A percentile compares a stretch with the other conserved stretches of the same genome.
Evolutionary conservation across 768 basidiomycete genomes (phyloP).

Genomic region (Termitomyces sp.): DNA sequence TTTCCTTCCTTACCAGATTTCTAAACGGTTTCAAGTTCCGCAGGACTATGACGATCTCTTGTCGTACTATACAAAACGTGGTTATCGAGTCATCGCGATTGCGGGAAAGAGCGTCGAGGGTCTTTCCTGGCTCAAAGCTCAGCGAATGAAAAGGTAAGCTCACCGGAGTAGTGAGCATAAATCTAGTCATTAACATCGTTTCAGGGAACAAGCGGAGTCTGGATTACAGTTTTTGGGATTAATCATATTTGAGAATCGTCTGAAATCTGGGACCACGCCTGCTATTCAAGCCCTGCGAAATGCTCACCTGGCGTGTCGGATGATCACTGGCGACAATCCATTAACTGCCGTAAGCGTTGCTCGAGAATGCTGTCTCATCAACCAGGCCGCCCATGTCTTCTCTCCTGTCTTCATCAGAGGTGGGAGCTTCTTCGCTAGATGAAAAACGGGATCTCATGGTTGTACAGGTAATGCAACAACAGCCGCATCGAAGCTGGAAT

Average conservation of each 20-base stretch:
- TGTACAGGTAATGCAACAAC: constrained; percentile 48
- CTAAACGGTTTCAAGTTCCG: constrained; percentile 58
- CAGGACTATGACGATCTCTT: constrained; percentile 94
- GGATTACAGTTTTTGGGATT: constrained; percentile 88
- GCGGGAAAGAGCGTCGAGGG: constrained; percentile 95
- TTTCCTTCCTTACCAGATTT: not conserved
- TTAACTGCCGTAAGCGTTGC: constrained; percentile 97
- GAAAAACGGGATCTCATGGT: not conserved
- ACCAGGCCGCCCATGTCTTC: constrained; percentile 87
- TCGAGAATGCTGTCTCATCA: constrained; percentile 86
- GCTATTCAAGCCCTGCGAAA: constrained; percentile 85
- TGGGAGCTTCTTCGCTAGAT: constrained; percentile 20
- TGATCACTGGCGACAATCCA: constrained; percentile 99
- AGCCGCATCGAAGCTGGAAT: constrained; percentile 67
- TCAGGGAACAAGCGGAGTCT: constrained; percentile 93
- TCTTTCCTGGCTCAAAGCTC: constrained; percentile 95
- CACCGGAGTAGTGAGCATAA: not conserved
- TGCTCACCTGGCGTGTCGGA: constrained; percentile 90
- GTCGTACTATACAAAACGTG: constrained; percentile 94
- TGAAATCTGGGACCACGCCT: constrained; percentile 88
- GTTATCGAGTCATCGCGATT: constrained; percentile 96
- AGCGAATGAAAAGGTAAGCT: constrained; percentile 86
- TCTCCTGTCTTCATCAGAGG: constrained; percentile 77
- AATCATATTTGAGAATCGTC: constrained; percentile 96
- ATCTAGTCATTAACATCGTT: constrained; percentile 1